Evolutionary conservation across 768 basidiomycete genomes (phyloP).

Genomic region (Auricularia sp.): DNA sequence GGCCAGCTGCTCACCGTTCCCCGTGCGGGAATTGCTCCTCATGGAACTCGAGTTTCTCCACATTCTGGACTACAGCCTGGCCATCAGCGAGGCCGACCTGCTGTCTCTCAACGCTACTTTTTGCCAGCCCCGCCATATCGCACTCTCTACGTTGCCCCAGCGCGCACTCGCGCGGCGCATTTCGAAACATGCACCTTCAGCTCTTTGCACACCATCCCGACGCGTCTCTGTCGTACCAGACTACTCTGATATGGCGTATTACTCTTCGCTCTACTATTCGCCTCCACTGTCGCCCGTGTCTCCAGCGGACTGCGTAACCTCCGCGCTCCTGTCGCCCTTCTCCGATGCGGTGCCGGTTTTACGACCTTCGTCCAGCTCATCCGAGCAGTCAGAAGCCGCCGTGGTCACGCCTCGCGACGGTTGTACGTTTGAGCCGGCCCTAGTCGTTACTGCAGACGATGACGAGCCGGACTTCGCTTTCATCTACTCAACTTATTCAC

Average conservation of each 20-base stretch:
- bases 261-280: not conserved
- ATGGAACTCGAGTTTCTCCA: not conserved
- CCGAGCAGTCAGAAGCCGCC: no score
- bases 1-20: not conserved
- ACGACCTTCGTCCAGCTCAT: slow-evolving; percentile 16
- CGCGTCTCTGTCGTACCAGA: not conserved
- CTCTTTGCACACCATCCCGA: not conserved
- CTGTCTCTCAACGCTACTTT: not conserved
- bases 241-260: not conserved
- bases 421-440: not conserved
- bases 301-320: no score
- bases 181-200: not conserved
- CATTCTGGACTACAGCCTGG: not conserved
- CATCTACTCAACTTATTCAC: not conserved
- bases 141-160: not conserved
- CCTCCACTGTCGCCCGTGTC: not conserved
- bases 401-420: no score
- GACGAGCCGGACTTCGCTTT: not conserved
- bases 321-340: no score
- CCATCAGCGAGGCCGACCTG: not conserved
- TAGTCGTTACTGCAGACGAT: not conserved
- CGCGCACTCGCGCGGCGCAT: not conserved
- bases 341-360: no score
- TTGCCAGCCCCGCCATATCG: not conserved
- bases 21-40: not conserved